Evolutionary conservation across 306 rosid species (phyloP).

Genomic region (Begonia loranthoides): DNA sequence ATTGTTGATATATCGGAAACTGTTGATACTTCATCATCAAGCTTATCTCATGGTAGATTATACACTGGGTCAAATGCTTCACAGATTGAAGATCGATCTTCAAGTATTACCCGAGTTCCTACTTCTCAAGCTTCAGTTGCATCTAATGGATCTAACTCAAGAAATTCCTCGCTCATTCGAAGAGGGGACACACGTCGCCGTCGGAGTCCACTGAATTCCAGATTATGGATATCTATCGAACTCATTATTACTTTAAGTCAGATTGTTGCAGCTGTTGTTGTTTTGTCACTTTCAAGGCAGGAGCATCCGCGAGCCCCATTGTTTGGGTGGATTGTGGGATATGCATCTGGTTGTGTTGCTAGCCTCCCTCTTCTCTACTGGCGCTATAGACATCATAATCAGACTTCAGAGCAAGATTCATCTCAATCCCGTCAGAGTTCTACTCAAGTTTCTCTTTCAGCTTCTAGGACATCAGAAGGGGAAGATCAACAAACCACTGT

Average conservation of each 20-base stretch:
- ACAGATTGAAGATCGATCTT: conserved; percentile 39
- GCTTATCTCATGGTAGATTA: conserved; percentile 39
- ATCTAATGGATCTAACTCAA: conserved; percentile 40
- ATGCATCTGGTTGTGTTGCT: conserved; percentile 87
- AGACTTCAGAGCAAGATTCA: conserved; percentile 51
- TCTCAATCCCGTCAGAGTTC: conserved; percentile 60
- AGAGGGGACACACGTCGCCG: conserved; percentile 67
- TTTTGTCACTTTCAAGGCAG: conserved; percentile 64
- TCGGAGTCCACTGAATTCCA: conserved; percentile 87
- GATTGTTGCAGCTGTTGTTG: conserved; percentile 67
- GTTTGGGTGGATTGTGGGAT: conserved; percentile 81
- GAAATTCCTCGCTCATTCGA: conserved; percentile 48
- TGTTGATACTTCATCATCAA: conserved; percentile 36
- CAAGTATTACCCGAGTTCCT: conserved; percentile 20
- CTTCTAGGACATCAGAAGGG: conserved; percentile 53
- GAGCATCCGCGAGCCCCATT: conserved; percentile 76
- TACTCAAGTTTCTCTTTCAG: conserved; percentile 54
- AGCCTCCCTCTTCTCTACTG: conserved; percentile 88
- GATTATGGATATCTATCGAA: conserved; percentile 85
- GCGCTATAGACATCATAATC: conserved; percentile 78
- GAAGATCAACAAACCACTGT: conserved; percentile 44
- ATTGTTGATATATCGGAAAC: conserved; percentile 45
- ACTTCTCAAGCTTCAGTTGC: conserved; percentile 29
- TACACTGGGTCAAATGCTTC: conserved; percentile 24
- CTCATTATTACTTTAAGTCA: conserved; percentile 71